Evolutionary conservation across 148 eudicot species (phyloP).

Genomic region (Heliamphora exappendiculata): DNA sequence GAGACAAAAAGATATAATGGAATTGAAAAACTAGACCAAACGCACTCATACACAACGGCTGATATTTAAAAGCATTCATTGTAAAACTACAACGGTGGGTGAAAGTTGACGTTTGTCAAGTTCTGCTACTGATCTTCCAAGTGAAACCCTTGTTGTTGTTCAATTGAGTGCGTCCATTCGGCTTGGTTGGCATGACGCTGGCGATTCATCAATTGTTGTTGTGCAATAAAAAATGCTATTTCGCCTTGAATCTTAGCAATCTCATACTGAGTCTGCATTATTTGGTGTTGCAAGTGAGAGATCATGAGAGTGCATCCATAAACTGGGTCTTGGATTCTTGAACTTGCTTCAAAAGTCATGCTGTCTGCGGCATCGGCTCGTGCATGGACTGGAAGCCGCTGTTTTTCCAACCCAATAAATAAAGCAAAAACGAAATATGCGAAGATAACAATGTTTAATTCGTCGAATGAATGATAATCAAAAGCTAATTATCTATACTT

Average conservation of each 20-base stretch:
- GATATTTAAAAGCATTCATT: too few relatives aligned
- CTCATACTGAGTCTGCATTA: constrained; percentile 26
- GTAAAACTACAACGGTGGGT: too few relatives aligned
- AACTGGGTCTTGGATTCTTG: constrained; percentile 34
- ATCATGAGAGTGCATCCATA: constrained; percentile 33
- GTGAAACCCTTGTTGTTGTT: too few relatives aligned
- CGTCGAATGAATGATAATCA: too few relatives aligned
- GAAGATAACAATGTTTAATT: background rate
- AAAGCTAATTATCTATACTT: too few relatives aligned
- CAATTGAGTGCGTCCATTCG: too few relatives aligned
- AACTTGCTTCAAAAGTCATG: constrained; percentile 31
- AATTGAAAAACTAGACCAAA: too few relatives aligned
- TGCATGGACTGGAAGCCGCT: constrained; percentile 26
- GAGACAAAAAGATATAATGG: too few relatives aligned
- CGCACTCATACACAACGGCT: too few relatives aligned
- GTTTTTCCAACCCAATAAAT: background rate
- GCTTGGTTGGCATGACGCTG: too few relatives aligned
- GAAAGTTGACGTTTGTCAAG: too few relatives aligned
- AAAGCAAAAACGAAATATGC: background rate
- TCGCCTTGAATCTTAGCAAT: constrained; percentile 25
- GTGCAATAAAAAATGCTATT: constrained; percentile 16
- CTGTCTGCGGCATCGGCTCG: constrained; percentile 32
- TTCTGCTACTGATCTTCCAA: too few relatives aligned
- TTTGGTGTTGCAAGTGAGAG: constrained; percentile 29
- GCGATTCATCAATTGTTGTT: constrained; percentile 7